Percentiles rank a stretch among this genome's conserved stretches.
Conservation (phyloP, 352 stramenopile genomes). For the Globisporangium uncinulatum region DNA sequence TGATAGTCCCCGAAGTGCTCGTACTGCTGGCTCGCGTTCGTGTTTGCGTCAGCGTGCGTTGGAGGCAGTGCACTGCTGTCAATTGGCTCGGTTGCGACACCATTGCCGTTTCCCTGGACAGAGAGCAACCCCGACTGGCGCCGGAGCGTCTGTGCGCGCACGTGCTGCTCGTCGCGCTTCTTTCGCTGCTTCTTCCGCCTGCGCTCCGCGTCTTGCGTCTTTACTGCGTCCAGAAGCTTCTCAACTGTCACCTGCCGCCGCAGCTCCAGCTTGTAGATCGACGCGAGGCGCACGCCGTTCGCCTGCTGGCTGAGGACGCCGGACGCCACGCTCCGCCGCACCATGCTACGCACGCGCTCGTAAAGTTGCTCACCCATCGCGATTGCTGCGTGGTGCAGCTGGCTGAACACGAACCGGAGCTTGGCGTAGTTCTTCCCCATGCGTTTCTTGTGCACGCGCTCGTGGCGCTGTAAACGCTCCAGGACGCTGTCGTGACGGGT, state of each 20-base stretch:
- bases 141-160: slow-evolving; percentile 2
- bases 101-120: background rate
- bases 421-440: slow-evolving; percentile 10
- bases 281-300: slow-evolving; percentile 43
- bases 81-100: background rate
- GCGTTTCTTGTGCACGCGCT: slow-evolving; percentile 6
- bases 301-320: slow-evolving; percentile 36
- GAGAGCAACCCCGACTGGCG: slow-evolving; percentile 3
- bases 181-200: slow-evolving; percentile 7
- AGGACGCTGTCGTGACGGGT: too few species aligned
- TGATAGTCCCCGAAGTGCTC: slow-evolving; percentile 1
- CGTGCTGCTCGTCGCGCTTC: slow-evolving; percentile 14
- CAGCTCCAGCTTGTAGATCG: slow-evolving; percentile 58
- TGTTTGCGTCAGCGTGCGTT: too few species aligned
- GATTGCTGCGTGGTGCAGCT: slow-evolving; percentile 27
- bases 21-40: slow-evolving; percentile 11
- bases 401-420: slow-evolving; percentile 27
- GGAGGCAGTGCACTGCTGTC: background rate
- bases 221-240: slow-evolving; percentile 31
- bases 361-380: slow-evolving; percentile 43
- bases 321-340: slow-evolving; percentile 35
- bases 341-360: slow-evolving; percentile 26
- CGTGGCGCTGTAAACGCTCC: background rate
- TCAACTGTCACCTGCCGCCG: slow-evolving; percentile 50
- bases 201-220: slow-evolving; percentile 11